Evolutionary conservation across 768 basidiomycete genomes (phyloP).

Genomic region (Daedaleopsis nitida): DNA sequence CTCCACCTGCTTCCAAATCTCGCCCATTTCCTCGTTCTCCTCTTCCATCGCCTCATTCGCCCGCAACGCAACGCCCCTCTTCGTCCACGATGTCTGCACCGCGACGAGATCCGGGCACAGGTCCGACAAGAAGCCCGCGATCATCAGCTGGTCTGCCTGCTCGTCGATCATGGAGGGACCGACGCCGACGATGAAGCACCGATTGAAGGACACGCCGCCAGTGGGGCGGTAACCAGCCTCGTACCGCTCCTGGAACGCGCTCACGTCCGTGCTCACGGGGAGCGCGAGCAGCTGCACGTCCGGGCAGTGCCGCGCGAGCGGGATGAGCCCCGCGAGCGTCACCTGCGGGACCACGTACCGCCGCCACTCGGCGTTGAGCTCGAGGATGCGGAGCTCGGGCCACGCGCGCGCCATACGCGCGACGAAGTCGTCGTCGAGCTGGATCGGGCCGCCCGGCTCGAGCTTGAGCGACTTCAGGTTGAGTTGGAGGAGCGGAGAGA

Average conservation of each 20-base stretch:
- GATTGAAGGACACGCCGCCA: constrained; percentile 1
- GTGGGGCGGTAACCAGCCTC: constrained; percentile 3
- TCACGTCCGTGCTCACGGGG: constrained; percentile 9
- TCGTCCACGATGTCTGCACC: constrained; percentile 10
- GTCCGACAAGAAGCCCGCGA: constrained; percentile 17
- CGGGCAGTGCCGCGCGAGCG: constrained; percentile 14
- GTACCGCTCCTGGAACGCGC: constrained; percentile 8
- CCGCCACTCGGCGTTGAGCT: constrained; percentile 14
- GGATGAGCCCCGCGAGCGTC: constrained; percentile 14
- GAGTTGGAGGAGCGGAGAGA: constrained; percentile 14
- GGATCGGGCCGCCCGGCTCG: constrained; percentile 10
- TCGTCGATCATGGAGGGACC: constrained; percentile 1
- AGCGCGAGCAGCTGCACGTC: constrained; percentile 7
- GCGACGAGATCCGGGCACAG: constrained; percentile 7
- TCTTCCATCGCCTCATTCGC: not conserved
- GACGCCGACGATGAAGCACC: not conserved
- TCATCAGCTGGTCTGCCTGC: not conserved
- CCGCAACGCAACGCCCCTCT: not conserved
- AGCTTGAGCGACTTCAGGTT: constrained; percentile 2
- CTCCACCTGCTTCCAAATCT: constrained; percentile 2
- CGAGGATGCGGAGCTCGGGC: constrained; percentile 10
- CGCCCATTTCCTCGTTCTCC: not conserved
- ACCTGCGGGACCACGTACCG: not conserved
- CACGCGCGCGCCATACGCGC: constrained; percentile 11
- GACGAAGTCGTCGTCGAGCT: constrained; percentile 16